A percentile compares a stretch with the other conserved stretches of the same genome.
Evolutionary conservation across 352 stramenopile genomes (phyloP).

Genomic region (Achlya hypogyna): DNA sequence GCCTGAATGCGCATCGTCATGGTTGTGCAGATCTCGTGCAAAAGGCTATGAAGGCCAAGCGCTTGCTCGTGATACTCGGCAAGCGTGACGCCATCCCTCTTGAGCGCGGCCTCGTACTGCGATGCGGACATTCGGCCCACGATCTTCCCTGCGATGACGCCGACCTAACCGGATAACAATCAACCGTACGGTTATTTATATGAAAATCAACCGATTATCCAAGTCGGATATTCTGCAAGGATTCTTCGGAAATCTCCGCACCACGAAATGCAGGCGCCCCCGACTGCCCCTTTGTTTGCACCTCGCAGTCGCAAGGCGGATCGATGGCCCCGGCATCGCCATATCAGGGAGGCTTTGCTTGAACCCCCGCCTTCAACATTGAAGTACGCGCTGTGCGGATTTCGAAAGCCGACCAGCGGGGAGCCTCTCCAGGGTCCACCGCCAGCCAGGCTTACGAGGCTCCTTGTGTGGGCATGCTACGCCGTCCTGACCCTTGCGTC

Average conservation of each 20-base stretch:
- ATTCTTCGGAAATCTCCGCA: no score
- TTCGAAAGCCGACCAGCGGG: no score
- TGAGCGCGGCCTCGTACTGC: not conserved
- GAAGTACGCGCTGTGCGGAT: no score
- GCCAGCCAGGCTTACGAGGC: not conserved
- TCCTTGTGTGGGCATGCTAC: not conserved
- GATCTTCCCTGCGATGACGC: not conserved
- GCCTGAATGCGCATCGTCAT: conserved; percentile 20
- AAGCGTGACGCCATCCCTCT: conserved; percentile 1
- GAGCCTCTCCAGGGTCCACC: no score
- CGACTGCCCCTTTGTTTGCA: not conserved
- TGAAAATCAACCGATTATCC: no score
- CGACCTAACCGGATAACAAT: no score
- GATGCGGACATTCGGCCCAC: not conserved
- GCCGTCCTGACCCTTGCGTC: no score
- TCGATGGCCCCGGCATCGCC: not conserved
- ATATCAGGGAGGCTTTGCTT: not conserved
- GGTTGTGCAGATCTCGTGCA: conserved; percentile 18
- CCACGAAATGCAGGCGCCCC: no score
- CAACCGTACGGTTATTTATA: no score
- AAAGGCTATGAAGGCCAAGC: not conserved
- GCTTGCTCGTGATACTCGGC: conserved; percentile 6
- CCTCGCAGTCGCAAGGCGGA: not conserved
- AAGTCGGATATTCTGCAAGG: no score
- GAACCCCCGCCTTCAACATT: not conserved